Evolutionary conservation across 805 yeast species (phyloP).

Genomic region (Candida vartiovaarae): DNA sequence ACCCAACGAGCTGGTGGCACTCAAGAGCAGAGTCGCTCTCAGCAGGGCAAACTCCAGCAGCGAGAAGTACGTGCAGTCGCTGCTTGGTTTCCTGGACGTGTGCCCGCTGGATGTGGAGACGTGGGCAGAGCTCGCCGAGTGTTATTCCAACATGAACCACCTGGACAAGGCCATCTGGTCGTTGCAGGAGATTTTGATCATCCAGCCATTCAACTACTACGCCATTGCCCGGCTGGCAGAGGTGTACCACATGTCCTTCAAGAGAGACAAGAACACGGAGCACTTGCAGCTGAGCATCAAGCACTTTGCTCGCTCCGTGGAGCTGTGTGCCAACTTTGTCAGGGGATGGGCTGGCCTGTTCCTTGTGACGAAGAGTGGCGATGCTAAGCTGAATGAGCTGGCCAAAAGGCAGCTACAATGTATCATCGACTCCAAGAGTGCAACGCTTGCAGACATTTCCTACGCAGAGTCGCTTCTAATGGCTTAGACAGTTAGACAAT

Average conservation of each 20-base stretch:
- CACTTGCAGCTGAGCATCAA: slow-evolving; percentile 24
- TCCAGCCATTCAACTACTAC: slow-evolving; percentile 64
- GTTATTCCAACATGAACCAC: slow-evolving; percentile 55
- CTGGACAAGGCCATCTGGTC: slow-evolving; percentile 61
- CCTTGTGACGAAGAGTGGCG: slow-evolving; percentile 26
- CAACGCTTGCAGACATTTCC: slow-evolving; percentile 12
- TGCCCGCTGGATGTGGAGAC: slow-evolving; percentile 71
- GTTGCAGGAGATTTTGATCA: slow-evolving; percentile 61
- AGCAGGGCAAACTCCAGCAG: slow-evolving; percentile 5
- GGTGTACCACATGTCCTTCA: slow-evolving; percentile 21
- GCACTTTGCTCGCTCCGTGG: slow-evolving; percentile 64
- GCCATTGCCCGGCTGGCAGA: slow-evolving; percentile 61
- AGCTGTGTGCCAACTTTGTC: slow-evolving; percentile 59
- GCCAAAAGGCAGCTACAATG: slow-evolving; percentile 9
- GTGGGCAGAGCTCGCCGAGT: slow-evolving; percentile 71
- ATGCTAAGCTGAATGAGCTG: slow-evolving; percentile 7
- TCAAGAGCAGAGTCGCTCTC: slow-evolving; percentile 21
- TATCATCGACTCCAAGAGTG: slow-evolving; percentile 11
- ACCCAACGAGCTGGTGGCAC: slow-evolving; percentile 16
- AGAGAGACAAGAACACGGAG: slow-evolving; percentile 2
- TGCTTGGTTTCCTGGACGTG: slow-evolving; percentile 48
- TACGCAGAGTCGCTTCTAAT: slow-evolving; percentile 11
- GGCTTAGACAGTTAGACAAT: neutral
- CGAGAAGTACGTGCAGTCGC: slow-evolving; percentile 42
- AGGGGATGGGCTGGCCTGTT: slow-evolving; percentile 73